Percentiles rank a stretch among this genome's conserved stretches.
Conservation (phyloP, 2,329 filamentous ascomycete species). For the Penicillium italicum region DNA sequence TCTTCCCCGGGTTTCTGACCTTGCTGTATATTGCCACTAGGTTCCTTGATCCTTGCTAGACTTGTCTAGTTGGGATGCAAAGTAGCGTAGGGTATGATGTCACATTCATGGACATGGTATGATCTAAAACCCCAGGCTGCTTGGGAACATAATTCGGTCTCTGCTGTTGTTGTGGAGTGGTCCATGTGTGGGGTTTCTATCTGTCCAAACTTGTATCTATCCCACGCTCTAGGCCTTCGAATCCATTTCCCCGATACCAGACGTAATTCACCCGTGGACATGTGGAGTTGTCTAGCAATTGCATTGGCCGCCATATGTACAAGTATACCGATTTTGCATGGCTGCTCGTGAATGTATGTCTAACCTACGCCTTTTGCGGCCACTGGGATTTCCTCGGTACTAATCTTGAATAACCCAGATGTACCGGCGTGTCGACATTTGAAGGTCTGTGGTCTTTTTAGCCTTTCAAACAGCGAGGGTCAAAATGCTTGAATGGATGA, state of each 20-base stretch:
- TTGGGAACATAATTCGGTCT: background rate
- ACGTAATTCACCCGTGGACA: background rate
- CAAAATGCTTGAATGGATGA: too few species aligned
- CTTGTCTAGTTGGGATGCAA: background rate
- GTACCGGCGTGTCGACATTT: too few species aligned
- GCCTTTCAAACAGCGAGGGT: background rate
- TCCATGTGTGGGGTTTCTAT: background rate
- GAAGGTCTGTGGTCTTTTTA: background rate
- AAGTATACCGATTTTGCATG: background rate
- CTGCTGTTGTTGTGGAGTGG: background rate
- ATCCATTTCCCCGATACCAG: background rate
- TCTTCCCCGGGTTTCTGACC: background rate
- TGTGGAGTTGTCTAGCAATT: background rate
- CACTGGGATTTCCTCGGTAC: background rate
- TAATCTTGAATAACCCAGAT: background rate
- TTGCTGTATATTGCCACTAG: background rate
- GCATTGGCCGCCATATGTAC: background rate
- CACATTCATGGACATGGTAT: background rate
- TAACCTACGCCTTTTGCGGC: background rate
- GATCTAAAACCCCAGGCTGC: too few species aligned
- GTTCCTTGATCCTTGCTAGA: background rate
- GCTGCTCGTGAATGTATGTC: background rate
- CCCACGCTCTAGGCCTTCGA: background rate
- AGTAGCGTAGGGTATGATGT: background rate
- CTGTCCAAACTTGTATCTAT: background rate